Evolutionary conservation across 1,284 basidiomycete species (phyloP), one percentile per base, ranked within the genome.

Genomic region (Mycena sp.): DNA sequence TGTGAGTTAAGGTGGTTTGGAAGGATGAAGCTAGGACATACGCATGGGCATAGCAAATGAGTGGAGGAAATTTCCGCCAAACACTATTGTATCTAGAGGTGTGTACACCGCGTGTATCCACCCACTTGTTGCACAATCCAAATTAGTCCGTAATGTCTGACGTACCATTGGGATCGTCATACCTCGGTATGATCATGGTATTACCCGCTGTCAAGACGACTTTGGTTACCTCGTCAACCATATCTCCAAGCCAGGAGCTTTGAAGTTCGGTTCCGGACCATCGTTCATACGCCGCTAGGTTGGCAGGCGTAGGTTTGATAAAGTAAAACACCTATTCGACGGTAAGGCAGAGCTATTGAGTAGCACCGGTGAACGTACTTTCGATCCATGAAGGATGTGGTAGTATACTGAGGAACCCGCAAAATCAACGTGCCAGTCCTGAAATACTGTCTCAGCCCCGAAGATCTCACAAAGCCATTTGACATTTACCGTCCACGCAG

Each of bases 71-170:
- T 99, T 99, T 38, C 97, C 97, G 3, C 97, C 97, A 72, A 99
- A 96, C 0, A 99, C 97, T 40, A 99, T 83, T 3, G 96, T 93
- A 74, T 99, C 95, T 44, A 85, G 78, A 0, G 97, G 96, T 0
- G 96, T 99, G 76, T 94, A 91, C 35, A 99, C 97, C 19, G 95
- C 94, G 74, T 99, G 97, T 65, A 99, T 98, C 92, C 97, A 99
- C 0, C 97, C 97, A 0, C 94, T 67, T 17, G n/a, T 10, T 5
- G 21, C n/a, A n/a, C n/a, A 12, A 16, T 19, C 10, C n/a, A n/a
- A n/a, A 52, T 10, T 14, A 30, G 28, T 49, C 45, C 29, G 28
- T 43, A 16, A 4, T 6, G 11, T 21, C 9, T n/a, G n/a, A n/a
- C 40, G n/a, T 41, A 19, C n/a, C 4, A 40, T 11, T n/a, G 21